Percentiles rank a stretch among this genome's conserved stretches.
These are phyloP conservation scores for Venturia aucupariae DNA, from an alignment of 2,329 filamentous ascomycete species.

Conservation along the genomic window DNA sequence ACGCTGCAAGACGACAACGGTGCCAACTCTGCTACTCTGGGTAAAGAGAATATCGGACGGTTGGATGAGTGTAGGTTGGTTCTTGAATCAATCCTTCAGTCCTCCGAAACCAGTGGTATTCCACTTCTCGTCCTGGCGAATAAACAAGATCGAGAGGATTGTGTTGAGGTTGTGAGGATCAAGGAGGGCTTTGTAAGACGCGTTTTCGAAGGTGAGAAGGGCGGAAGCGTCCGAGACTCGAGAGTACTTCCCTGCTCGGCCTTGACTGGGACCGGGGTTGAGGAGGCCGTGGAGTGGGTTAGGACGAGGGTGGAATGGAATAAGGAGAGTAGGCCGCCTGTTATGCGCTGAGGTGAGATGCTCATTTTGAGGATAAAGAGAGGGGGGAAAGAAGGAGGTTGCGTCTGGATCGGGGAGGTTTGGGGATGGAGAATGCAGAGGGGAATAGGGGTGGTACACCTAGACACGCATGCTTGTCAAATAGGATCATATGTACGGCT, in stretches of 20 bases:
- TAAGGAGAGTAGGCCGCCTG: conserved; percentile 73
- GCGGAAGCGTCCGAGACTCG: conserved; percentile 75
- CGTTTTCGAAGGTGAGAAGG: conserved; percentile 92
- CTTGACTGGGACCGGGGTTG: conserved; percentile 73
- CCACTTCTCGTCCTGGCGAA: conserved; percentile 89
- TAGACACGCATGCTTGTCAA: too few species aligned
- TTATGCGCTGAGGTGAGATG: too few species aligned
- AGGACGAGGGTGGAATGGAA: conserved; percentile 91
- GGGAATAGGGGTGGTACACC: too few species aligned
- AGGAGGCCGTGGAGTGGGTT: conserved; percentile 75
- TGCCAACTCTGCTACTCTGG: not conserved
- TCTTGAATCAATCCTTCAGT: conserved; percentile 79
- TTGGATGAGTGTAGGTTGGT: conserved; percentile 84
- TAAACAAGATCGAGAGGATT: conserved; percentile 96
- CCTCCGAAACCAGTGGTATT: conserved; percentile 82
- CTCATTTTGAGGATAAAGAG: too few species aligned
- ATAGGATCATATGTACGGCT: too few species aligned
- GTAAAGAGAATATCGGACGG: conserved; percentile 40
- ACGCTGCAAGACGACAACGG: conserved; percentile 26
- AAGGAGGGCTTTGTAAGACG: conserved; percentile 94
- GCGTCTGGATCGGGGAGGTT: too few species aligned
- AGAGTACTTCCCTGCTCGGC: conserved; percentile 86
- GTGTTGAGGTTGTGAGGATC: conserved; percentile 91
- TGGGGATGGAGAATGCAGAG: too few species aligned
- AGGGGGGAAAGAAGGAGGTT: too few species aligned